Evolutionary conservation across 2,329 filamentous ascomycete genomes (phyloP).

Genomic region (Aspergillus hiratsukae): DNA sequence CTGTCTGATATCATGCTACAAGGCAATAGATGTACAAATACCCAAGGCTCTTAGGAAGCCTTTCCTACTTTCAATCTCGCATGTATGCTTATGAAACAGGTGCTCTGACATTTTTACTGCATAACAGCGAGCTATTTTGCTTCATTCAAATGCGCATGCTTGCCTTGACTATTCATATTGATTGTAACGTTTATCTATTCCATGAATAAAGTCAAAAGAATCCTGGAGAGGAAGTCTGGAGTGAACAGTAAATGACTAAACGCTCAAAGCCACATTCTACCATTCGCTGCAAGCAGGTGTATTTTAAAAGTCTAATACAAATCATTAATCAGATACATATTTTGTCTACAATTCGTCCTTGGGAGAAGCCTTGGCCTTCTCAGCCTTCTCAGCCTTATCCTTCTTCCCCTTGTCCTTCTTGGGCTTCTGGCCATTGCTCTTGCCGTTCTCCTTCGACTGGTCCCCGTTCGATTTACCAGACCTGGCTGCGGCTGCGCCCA

Average conservation of each 20-base stretch:
- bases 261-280: background rate
- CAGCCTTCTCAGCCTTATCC: slow-evolving; percentile 15
- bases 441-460: slow-evolving; percentile 22
- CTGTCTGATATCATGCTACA: background rate
- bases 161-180: background rate
- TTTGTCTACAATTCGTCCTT: slow-evolving; percentile 32
- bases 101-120: background rate
- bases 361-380: slow-evolving; percentile 22
- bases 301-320: slow-evolving; percentile 1
- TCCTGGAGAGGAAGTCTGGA: background rate
- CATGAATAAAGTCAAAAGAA: background rate
- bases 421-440: slow-evolving; percentile 19
- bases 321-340: background rate
- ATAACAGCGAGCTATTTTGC: background rate
- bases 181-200: background rate
- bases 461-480: slow-evolving; percentile 15
- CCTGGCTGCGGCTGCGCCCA: slow-evolving; percentile 42
- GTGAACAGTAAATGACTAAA: background rate
- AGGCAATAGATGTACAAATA: background rate
- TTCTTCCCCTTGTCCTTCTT: slow-evolving; percentile 12
- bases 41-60: background rate
- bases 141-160: background rate
- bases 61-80: background rate
- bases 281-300: background rate
- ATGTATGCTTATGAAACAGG: background rate